A percentile compares a stretch with the other conserved stretches of the same genome.
Conservation (phyloP, 2,329 filamentous ascomycete genomes). For the Aspergillus melleus region DNA sequence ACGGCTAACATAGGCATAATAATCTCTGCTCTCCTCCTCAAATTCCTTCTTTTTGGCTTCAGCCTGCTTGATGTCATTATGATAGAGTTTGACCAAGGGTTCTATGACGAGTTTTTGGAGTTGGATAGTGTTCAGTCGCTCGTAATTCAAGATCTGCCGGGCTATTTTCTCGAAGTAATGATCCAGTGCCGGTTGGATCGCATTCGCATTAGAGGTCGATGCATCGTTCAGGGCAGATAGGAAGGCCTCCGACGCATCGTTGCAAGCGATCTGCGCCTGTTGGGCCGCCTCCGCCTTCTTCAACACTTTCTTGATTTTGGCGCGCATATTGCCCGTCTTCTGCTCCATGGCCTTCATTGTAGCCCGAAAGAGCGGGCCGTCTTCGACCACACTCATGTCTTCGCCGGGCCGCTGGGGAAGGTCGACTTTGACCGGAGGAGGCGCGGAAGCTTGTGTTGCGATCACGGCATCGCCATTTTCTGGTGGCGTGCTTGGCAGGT, state of each 20-base stretch:
- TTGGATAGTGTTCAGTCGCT: slow-evolving; percentile 78
- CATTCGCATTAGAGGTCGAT: slow-evolving; percentile 87
- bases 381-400: slow-evolving; percentile 80
- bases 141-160: slow-evolving; percentile 82
- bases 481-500: slow-evolving; percentile 29
- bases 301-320: slow-evolving; percentile 92
- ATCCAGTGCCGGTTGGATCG: slow-evolving; percentile 93
- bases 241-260: slow-evolving; percentile 79
- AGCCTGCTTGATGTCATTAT: slow-evolving; percentile 94
- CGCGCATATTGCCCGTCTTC: slow-evolving; percentile 91
- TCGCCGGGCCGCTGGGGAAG: slow-evolving; percentile 82
- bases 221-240: slow-evolving; percentile 85
- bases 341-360: slow-evolving; percentile 96
- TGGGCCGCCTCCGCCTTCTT: slow-evolving; percentile 91
- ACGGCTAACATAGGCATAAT: slow-evolving; percentile 90
- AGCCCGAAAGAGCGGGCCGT: slow-evolving; percentile 91
- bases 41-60: slow-evolving; percentile 97
- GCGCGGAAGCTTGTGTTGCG: slow-evolving; percentile 26
- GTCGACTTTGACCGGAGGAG: slow-evolving; percentile 71
- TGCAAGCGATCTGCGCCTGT: slow-evolving; percentile 75
- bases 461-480: slow-evolving; percentile 29
- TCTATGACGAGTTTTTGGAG: slow-evolving; percentile 94
- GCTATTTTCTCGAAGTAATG: slow-evolving; percentile 99
- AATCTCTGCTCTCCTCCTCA: slow-evolving; percentile 97
- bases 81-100: slow-evolving; percentile 86